Base-by-base conservation (phyloP, 1,284 basidiomycete genomes). In the Trametes versicolor region DNA sequence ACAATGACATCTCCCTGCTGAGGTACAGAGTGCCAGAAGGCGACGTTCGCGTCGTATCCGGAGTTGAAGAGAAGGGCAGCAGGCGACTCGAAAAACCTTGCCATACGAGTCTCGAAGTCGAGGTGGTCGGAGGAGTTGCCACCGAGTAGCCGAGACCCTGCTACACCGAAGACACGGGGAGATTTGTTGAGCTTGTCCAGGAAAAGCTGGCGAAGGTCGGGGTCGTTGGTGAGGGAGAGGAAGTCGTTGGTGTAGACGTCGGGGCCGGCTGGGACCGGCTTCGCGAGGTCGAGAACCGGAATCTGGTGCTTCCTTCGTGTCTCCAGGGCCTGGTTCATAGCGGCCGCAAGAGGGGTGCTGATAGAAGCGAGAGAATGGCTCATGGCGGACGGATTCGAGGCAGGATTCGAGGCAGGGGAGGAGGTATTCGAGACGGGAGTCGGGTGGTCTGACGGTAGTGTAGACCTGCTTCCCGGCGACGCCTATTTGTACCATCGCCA, bases 161-260 rank as follows among this genome's bases (percentile, higher is more conserved):
- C 91, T 3, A 94, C 94, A 19, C 96, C 95, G 19, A 95, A 84
- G 52, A 95, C 83, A 25, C 86, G 79, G 0, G 86, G 84, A 0
- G 85, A 77, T 0, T 70, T 58, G 4, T 76, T 63, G 1, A 95
- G 81, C 61, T 85, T 82, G 4, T 74, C 48, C 43, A 95, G 80
- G 70, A 92, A 89, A 7, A 75, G 75, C 0, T 74, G 50, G 48
- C 88, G 87, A 4, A 96, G 82, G 12, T 71, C 66, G 0, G 81
- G 68, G 1, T 89, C 91, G 3, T 82, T 79, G 0, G 94, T 82
- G n/a, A 98, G 83, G 0, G 94, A 95, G 58, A 98, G 89, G 77
- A 97, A 98, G 80, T 98, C 96, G 78, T 97, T 98, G 19, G 94
- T 92, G 34, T 85, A 91, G 76, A 96, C 94, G 74, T 96, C 94